A percentile compares a stretch with the other conserved stretches of the same genome.
Evolutionary conservation across 106 monocot species (phyloP).

Genomic region (Platanthera zijinensis): DNA sequence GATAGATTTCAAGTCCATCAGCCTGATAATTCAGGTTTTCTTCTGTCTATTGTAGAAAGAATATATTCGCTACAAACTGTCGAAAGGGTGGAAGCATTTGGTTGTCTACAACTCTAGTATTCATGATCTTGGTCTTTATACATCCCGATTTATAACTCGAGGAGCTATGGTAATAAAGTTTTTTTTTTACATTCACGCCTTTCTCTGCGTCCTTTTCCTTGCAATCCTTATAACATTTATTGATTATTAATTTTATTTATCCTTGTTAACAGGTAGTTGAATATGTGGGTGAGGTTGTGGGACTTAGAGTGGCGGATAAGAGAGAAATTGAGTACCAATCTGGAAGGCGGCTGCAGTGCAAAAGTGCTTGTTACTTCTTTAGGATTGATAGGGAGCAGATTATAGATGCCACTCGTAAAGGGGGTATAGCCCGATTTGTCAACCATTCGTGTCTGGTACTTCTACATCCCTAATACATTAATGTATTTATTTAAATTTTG

Average conservation of each 20-base stretch:
- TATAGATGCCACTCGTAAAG: slow-evolving; percentile 93
- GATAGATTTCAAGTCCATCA: neutral
- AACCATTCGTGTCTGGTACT: slow-evolving; percentile 93
- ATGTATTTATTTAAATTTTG: neutral
- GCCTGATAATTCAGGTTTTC: neutral
- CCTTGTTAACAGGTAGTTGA: slow-evolving; percentile 66
- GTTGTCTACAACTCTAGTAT: slow-evolving; percentile 93
- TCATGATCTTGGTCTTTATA: slow-evolving; percentile 93
- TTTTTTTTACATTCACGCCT: neutral
- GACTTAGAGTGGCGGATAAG: slow-evolving; percentile 86
- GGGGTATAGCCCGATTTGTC: slow-evolving; percentile 94
- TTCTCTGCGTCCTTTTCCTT: neutral
- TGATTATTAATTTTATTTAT: neutral
- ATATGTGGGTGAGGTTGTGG: slow-evolving; percentile 93
- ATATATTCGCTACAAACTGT: slow-evolving; percentile 72
- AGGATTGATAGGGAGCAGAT: slow-evolving; percentile 90
- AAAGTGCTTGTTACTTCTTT: slow-evolving; percentile 98
- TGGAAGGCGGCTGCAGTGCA: slow-evolving; percentile 67
- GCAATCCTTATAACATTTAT: neutral
- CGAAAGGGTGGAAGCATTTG: slow-evolving; percentile 74
- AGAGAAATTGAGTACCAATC: slow-evolving; percentile 91
- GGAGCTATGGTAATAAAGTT: slow-evolving; percentile 71
- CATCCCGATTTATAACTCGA: slow-evolving; percentile 62
- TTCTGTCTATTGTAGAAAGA: slow-evolving; percentile 48
- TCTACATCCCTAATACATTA: neutral